Conservation (phyloP, 2,329 filamentous ascomycete species). For the Paracorniculantispora psalliotae region DNA sequence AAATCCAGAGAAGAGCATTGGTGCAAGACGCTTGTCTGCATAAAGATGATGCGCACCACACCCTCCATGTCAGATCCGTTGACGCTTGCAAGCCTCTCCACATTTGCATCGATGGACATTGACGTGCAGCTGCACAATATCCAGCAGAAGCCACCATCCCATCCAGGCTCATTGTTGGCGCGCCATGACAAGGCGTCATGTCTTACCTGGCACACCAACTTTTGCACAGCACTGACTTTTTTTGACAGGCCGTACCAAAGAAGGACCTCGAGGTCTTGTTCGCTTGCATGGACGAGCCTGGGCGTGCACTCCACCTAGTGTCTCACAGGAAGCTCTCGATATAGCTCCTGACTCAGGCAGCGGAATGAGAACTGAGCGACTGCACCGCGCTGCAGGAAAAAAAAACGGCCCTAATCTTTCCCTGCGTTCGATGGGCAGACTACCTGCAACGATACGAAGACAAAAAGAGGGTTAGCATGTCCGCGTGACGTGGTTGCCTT, state of each 20-base stretch:
- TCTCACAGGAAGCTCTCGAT: background rate
- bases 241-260: background rate
- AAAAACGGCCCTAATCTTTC: background rate
- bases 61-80: constrained; percentile 8
- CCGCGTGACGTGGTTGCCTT: constrained; percentile 10
- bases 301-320: background rate
- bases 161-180: background rate
- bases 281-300: background rate
- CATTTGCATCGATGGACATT: constrained; percentile 6
- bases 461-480: background rate
- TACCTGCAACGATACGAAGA: background rate
- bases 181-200: background rate
- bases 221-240: background rate
- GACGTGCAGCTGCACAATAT: constrained; percentile 10
- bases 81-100: background rate
- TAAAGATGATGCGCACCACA: background rate
- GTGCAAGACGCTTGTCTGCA: too few relatives aligned
- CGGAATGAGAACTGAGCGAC: background rate
- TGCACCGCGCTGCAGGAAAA: too few relatives aligned
- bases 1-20: background rate
- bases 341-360: constrained; percentile 1
- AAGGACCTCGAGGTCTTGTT: background rate
- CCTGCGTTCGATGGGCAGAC: background rate
- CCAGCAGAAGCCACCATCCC: background rate
- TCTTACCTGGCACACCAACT: constrained; percentile 3